Base-by-base conservation (phyloP, 768 basidiomycete species). In the Rhodotorula paludigena region DNA sequence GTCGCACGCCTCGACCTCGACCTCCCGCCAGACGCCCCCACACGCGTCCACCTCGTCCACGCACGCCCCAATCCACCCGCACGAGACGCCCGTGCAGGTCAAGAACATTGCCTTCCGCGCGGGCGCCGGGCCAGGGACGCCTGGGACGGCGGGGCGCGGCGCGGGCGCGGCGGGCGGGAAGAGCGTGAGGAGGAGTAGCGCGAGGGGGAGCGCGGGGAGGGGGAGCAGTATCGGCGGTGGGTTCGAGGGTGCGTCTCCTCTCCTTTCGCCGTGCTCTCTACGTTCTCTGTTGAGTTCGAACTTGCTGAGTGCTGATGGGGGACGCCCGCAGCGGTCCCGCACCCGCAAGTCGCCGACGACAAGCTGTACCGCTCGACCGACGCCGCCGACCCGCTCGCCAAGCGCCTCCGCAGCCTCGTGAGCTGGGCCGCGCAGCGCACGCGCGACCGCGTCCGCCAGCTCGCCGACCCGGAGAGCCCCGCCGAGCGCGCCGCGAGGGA, bases 301-400 rank as follows among this genome's bases (percentile, higher is more conserved):
- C 16, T 15, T n/a, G 11, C 25, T 8, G 20, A 12, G 9, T 32
- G 23, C 25, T 36, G 2, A 11, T 15, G 15, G 32, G 15, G 11
- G 9, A 5, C 12, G 12, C 11, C 18, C 25, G 8, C 63, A 71
- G 69, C 69, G 8, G 58, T 55, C 5, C 69, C 69, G 15, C 69
- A 71, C 10, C 69, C 69, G 14, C 55, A 63, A 60, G 65, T 71
- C 41, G 35, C 57, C 5, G 51, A 66, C 47, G 52, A 56, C 53
- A 66, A 71, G 65, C 69, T 71, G 21, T 71, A 66, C 44, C 61
- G 64, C 38, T 71, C 69, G 35, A 71, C 69, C 7, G 64, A 66
- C 41, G 64, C 62, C 4, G 16, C 36, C 39, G 54, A 63, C 16
- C 69, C 69, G 12, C 32, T 67, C 54, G 69, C 69, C 15, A 36